phyloP scores from a whole-genome alignment of 2,329 filamentous ascomycete genomes.

The Scedosporium minutisporum region DNA sequence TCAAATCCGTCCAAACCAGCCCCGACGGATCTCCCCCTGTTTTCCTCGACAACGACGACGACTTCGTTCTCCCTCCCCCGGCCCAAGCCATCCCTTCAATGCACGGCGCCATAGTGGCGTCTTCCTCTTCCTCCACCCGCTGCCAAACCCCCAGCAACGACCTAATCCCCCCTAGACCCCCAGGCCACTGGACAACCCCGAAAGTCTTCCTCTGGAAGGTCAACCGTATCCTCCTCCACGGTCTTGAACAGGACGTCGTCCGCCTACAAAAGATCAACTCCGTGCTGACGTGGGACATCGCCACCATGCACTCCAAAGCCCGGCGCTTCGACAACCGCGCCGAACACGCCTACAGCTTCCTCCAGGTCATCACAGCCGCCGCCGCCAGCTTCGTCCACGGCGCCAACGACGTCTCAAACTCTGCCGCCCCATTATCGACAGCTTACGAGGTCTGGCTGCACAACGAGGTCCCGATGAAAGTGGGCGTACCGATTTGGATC shows the following conservation, averaged over 20 bases:
- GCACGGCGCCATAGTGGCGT: background rate
- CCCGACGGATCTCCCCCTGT: background rate
- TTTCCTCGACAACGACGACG: constrained; percentile 14
- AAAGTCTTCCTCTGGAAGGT: constrained; percentile 29
- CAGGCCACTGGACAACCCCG: constrained; percentile 29
- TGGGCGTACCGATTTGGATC: constrained; percentile 38
- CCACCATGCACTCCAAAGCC: constrained; percentile 38
- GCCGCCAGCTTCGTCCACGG: constrained; percentile 48
- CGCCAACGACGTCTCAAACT: constrained; percentile 46
- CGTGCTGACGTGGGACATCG: constrained; percentile 36
- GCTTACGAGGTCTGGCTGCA: constrained; percentile 40
- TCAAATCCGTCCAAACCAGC: constrained; percentile 23
- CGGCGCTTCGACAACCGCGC: constrained; percentile 43
- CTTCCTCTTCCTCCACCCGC: constrained; percentile 2
- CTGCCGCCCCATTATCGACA: constrained; percentile 40
- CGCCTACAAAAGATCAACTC: constrained; percentile 34
- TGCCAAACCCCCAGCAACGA: constrained; percentile 10
- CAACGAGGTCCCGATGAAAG: constrained; percentile 25
- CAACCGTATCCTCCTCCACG: constrained; percentile 33
- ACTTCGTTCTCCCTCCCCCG: constrained; percentile 22
- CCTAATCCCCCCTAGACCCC: constrained; percentile 21
- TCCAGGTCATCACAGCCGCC: constrained; percentile 40
- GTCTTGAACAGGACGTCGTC: constrained; percentile 39
- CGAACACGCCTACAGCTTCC: constrained; percentile 39
- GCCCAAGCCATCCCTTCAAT: constrained; percentile 13